phyloP scores from a whole-genome alignment of 73 alveolate genomes.

The Paramecium caudatum region DNA sequence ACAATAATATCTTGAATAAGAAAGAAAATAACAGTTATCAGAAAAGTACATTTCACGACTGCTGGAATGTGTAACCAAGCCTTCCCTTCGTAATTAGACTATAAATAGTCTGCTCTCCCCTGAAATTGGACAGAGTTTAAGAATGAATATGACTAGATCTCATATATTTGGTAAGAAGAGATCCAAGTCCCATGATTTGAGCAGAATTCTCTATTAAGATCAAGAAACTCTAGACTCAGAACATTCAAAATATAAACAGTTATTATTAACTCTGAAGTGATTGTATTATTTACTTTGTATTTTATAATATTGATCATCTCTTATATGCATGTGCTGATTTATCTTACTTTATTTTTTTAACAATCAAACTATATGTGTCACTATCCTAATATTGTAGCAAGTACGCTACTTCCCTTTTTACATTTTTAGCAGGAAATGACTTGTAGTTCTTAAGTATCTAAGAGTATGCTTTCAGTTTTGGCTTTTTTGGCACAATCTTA shows the following conservation, averaged over 20 bases:
- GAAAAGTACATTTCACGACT: neutral
- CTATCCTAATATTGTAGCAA: slow-evolving; percentile 21
- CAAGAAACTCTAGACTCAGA: too few species aligned
- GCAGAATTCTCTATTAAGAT: too few species aligned
- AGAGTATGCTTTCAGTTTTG: neutral
- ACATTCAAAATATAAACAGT: too few species aligned
- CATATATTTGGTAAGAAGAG: neutral
- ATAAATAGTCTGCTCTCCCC: neutral
- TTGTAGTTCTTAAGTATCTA: neutral
- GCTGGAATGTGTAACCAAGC: slow-evolving; percentile 13
- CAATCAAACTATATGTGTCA: slow-evolving; percentile 19
- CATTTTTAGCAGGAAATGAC: slow-evolving; percentile 17
- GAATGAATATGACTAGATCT: neutral
- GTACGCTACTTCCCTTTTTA: slow-evolving; percentile 62
- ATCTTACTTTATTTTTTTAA: slow-evolving; percentile 44
- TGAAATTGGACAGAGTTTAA: neutral
- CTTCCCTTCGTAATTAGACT: slow-evolving; percentile 7
- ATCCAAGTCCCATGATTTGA: slow-evolving; percentile 5
- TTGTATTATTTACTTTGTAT: too few species aligned
- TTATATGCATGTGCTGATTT: neutral
- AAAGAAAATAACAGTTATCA: neutral
- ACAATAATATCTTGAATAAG: neutral
- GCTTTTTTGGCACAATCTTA: neutral
- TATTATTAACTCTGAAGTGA: too few species aligned
- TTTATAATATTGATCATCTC: neutral